phyloP scores from a whole-genome alignment of 306 rosid species.

The Medicago arabica region DNA sequence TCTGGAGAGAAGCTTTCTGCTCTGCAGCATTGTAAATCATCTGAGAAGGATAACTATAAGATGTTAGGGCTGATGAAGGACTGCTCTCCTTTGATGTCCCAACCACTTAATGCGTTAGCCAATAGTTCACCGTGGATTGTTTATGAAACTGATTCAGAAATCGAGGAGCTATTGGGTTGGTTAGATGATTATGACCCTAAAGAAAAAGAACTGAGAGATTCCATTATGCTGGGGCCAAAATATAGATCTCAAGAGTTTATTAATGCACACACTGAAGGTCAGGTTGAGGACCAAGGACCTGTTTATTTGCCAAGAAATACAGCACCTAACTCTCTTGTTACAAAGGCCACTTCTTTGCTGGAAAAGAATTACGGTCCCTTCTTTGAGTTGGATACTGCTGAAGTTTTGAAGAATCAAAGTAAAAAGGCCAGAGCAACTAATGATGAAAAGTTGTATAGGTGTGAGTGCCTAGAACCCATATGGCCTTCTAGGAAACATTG shows the following conservation, averaged over 20 bases:
- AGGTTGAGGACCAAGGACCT: constrained; percentile 50
- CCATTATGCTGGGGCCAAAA: constrained; percentile 74
- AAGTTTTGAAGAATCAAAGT: constrained; percentile 59
- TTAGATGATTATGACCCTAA: constrained; percentile 67
- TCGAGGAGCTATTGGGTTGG: constrained; percentile 75
- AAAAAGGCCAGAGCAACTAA: constrained; percentile 53
- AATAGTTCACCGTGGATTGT: constrained; percentile 65
- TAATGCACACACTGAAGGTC: constrained; percentile 50
- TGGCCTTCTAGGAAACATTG: constrained; percentile 88
- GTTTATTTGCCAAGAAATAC: constrained; percentile 45
- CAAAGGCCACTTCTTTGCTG: constrained; percentile 73
- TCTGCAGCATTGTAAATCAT: constrained; percentile 46
- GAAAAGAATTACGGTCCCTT: constrained; percentile 79
- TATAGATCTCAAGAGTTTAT: constrained; percentile 57
- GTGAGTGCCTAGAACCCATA: constrained; percentile 86
- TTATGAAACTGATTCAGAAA: constrained; percentile 77
- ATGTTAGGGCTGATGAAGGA: constrained; percentile 52
- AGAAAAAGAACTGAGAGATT: constrained; percentile 84
- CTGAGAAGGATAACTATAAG: constrained; percentile 43
- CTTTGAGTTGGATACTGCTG: constrained; percentile 57
- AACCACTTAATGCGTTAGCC: constrained; percentile 43
- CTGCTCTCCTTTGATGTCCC: constrained; percentile 46
- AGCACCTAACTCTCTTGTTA: constrained; percentile 57
- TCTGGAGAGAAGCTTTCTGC: constrained; percentile 44
- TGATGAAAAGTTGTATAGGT: constrained; percentile 78